phyloP scores from a whole-genome alignment of 169 alveolate genomes.

The Eimeria falciformis region DNA sequence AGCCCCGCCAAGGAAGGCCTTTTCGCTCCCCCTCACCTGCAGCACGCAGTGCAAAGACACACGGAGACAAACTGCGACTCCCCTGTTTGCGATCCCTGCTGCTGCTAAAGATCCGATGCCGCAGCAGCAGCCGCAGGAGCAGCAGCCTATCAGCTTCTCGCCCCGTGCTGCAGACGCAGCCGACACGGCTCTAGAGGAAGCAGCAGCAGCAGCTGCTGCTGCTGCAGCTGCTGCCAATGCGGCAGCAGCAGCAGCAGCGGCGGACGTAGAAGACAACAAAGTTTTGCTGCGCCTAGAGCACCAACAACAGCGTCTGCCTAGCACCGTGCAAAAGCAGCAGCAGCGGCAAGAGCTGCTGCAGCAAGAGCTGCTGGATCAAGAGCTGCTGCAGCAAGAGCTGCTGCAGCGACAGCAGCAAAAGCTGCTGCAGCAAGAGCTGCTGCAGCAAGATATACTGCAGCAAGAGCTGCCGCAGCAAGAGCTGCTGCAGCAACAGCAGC shows the following conservation, averaged over 20 bases:
- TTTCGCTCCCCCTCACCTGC: too few relatives aligned
- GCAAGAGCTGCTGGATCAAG: background rate
- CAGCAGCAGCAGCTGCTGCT: background rate
- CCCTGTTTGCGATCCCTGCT: background rate
- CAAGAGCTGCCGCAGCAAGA: background rate
- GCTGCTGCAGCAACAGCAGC: slow-evolving; percentile 52
- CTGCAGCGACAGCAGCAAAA: slow-evolving; percentile 20
- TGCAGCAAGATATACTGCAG: background rate
- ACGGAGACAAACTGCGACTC: background rate
- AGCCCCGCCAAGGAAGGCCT: background rate
- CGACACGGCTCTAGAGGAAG: background rate
- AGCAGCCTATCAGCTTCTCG: too few relatives aligned
- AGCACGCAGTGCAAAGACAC: background rate
- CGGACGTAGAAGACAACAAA: too few relatives aligned
- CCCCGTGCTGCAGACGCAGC: background rate
- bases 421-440: too few relatives aligned
- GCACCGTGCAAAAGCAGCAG: background rate
- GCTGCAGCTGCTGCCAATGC: background rate
- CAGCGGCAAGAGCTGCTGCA: background rate
- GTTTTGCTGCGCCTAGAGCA: background rate
- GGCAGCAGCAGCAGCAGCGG: background rate
- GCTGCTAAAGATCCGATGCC: background rate
- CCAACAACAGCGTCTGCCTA: background rate
- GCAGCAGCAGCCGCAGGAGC: too few relatives aligned
- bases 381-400: background rate